Base-by-base conservation (phyloP, 805 yeast genomes). In the Barnettozyma salicaria region DNA sequence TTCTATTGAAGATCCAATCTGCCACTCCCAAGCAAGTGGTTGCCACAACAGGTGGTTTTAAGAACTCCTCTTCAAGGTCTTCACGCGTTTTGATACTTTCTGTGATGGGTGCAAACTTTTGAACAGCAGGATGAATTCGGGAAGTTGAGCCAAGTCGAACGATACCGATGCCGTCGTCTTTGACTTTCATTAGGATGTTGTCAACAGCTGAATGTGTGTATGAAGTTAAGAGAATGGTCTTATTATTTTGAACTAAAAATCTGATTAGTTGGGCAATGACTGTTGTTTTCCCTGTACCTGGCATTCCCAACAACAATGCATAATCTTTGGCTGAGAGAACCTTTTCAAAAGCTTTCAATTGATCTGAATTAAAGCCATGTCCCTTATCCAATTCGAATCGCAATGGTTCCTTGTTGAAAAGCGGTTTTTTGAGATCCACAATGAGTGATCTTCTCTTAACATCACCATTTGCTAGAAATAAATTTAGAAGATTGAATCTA, bases 121-220 rank as follows among this genome's bases (percentile, higher is more conserved):
- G 66, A 3, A 84, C 72, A 10, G 69, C 75, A 1, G 76, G 76
- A 47, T 85, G 94, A 3, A 89, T 68, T 51, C 72, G 68, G 4
- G 69, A 54, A 1, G 67, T 45, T 7, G 71, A 55, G 0, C 97
- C 97, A 7, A 87, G 63, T 41, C 98, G 63, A 11, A 87, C 56
- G 13, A 89, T 72, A 5, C 65, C 64, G 2, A 72, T 57, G 6
- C 60, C 61, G 18, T 67, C 62, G 19, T 65, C 64, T 29, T 63
- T 53, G n/a, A 92, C 58, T 56, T 92, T 92, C 28, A 85, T 60
- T 36, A 90, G 61, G 35, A 92, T 86, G 49, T 92, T 92, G 56
- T 92, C 98, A 5, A 92, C 97, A 0, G 98, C 97, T 0, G 97
- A 84, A 56, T 92, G 94, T 0, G 98, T 92, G 53, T 85, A 88